phyloP scores from a whole-genome alignment of 1,139 yeast species.

The Blastobotrys ciferrii region DNA sequence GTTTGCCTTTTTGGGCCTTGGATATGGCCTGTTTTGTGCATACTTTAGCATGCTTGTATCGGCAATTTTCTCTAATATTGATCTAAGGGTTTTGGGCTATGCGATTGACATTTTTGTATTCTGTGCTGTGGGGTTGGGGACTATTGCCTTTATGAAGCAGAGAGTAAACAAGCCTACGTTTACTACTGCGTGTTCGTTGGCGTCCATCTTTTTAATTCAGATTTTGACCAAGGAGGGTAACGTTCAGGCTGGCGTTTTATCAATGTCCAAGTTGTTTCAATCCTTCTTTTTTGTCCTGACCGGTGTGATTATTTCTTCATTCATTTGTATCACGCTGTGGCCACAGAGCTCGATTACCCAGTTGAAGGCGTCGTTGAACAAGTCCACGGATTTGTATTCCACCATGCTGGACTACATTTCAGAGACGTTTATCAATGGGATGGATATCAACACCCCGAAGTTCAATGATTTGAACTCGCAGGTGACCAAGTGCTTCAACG shows the following conservation, averaged over 20 bases:
- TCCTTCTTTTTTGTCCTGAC: constrained; percentile 57
- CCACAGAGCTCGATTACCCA: constrained; percentile 57
- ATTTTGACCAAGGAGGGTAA: constrained; percentile 79
- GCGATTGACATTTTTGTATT: constrained; percentile 52
- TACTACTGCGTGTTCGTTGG: constrained; percentile 77
- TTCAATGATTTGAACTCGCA: constrained; percentile 41
- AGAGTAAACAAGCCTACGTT: constrained; percentile 65
- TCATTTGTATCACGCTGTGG: constrained; percentile 60
- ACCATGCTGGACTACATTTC: constrained; percentile 50
- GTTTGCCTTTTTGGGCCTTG: constrained; percentile 56
- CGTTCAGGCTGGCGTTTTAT: constrained; percentile 58
- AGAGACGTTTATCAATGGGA: constrained; percentile 55
- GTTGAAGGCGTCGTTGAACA: constrained; percentile 50
- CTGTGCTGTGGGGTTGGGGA: constrained; percentile 60
- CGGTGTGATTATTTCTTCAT: constrained; percentile 61
- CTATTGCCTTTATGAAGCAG: constrained; percentile 68
- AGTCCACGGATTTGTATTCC: constrained; percentile 55
- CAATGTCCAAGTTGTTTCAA: constrained; percentile 53
- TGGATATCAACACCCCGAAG: constrained; percentile 42
- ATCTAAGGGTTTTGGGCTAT: constrained; percentile 53
- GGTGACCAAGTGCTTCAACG: constrained; percentile 44
- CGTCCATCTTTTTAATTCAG: constrained; percentile 68
- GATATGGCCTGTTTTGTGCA: constrained; percentile 57
- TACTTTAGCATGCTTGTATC: constrained; percentile 55
- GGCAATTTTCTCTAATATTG: constrained; percentile 46